Evolutionary conservation across 257 asterid species (phyloP), one percentile per base, ranked within the genome.

Genomic region (Mitragyna speciosa): DNA sequence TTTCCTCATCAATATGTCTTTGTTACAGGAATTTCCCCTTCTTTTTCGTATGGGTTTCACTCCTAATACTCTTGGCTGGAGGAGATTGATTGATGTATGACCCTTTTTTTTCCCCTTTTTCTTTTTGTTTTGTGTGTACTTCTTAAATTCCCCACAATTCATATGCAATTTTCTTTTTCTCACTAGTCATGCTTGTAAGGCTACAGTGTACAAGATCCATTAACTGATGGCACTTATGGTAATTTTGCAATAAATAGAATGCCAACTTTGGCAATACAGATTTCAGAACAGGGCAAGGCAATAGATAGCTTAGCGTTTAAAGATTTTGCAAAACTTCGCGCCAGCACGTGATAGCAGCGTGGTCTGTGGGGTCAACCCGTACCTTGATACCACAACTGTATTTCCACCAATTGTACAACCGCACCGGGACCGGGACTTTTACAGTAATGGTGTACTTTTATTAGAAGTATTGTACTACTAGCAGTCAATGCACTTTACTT

Each of bases 331-430:
- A 67, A 83, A 79, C 71, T 70, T 79, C 47, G 75, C 78, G 86
- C 78, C 79, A 76, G 81, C 81, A 83, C 79, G 76, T 79, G 86
- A 69, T 22, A 7, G 74, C 49, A 47, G 24, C 77, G 54, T 61
- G 80, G 63, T 19, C 5, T 73, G 70, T 73, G 80, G 76, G 72
- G 7, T 43, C 71, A 47, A 12, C 16, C 51, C 0, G 19, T 31
- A 11, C 41, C 4, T 15, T 64, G 5, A 12, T n/a, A 64, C 19
- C 17, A 15, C 19, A 17, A 17, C 9, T 22, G 7, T 20, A 24
- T 59, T 22, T 7, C 9, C 14, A 20, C 65, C 4, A 56, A 2
- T 1, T 1, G 4, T 2, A 36, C 39, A 36, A 36, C 39, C 39
- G 4, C 39, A 36, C 39, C 2, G 5, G 59, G 19, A 52, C 49